A percentile compares a stretch with the other conserved stretches of the same genome.
phyloP scores from a whole-genome alignment of 257 asterid species.

The Solanum rostratum region DNA sequence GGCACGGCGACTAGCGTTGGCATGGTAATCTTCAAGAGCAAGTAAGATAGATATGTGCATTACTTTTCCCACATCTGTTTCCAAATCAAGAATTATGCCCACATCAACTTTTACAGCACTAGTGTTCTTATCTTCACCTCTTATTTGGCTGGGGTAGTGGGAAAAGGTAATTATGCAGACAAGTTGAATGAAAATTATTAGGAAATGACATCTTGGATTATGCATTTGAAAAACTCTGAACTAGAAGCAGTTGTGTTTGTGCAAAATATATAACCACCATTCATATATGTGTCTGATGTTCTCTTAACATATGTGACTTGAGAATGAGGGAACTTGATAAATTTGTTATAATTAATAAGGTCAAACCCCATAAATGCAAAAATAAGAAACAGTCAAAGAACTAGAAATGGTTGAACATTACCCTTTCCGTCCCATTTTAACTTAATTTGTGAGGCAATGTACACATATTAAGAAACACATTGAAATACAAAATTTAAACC shows the following conservation, averaged over 20 bases:
- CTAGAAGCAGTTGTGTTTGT: background rate
- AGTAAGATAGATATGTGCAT: conserved; percentile 17
- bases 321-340: background rate
- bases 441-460: too few relatives aligned
- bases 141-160: background rate
- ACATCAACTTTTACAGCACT: conserved; percentile 16
- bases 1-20: background rate
- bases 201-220: background rate
- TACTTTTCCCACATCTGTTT: conserved; percentile 14
- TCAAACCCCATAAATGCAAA: too few relatives aligned
- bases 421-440: too few relatives aligned
- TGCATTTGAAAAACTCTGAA: conserved; percentile 5
- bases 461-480: too few relatives aligned
- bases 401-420: too few relatives aligned
- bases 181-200: background rate
- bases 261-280: background rate
- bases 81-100: conserved; percentile 32
- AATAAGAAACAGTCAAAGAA: too few relatives aligned
- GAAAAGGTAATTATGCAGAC: background rate
- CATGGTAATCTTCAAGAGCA: conserved; percentile 35
- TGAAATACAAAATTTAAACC: too few relatives aligned
- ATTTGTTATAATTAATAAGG: too few relatives aligned
- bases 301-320: background rate
- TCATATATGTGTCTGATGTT: background rate
- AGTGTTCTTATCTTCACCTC: background rate